Conservation (phyloP, 441 rosid species). For the Populus trichocarpa region DNA sequence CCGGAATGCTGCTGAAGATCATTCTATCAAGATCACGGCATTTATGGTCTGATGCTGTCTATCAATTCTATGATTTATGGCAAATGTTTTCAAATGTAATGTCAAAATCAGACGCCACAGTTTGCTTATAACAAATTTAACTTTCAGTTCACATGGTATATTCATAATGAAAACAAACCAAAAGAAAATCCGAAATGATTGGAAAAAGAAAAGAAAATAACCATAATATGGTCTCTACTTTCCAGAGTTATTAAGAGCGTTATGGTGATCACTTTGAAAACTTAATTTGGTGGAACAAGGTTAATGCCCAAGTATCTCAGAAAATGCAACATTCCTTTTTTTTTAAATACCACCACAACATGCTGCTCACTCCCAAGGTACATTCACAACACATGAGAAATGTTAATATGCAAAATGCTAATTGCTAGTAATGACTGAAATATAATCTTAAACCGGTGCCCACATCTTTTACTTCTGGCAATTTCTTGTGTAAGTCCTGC, state of each 20-base stretch:
- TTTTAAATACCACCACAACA: background rate
- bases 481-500: background rate
- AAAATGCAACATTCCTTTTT: no score
- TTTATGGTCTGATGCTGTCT: background rate
- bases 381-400: background rate
- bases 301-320: no score
- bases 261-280: background rate
- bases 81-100: background rate
- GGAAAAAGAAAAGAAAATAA: background rate
- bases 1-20: background rate
- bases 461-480: background rate
- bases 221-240: background rate
- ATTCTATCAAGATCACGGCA: background rate
- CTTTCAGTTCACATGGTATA: background rate
- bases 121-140: background rate
- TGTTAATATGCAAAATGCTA: background rate
- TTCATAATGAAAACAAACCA: no score
- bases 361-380: background rate
- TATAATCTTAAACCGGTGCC: background rate
- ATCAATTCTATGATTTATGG: background rate
- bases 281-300: background rate
- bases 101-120: background rate
- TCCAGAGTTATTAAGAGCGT: background rate
- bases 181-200: background rate
- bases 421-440: background rate